Evolutionary conservation across 495 filamentous ascomycete species (phyloP), one percentile per base, ranked within the genome.

Genomic region (Aspergillus bertholletiae): DNA sequence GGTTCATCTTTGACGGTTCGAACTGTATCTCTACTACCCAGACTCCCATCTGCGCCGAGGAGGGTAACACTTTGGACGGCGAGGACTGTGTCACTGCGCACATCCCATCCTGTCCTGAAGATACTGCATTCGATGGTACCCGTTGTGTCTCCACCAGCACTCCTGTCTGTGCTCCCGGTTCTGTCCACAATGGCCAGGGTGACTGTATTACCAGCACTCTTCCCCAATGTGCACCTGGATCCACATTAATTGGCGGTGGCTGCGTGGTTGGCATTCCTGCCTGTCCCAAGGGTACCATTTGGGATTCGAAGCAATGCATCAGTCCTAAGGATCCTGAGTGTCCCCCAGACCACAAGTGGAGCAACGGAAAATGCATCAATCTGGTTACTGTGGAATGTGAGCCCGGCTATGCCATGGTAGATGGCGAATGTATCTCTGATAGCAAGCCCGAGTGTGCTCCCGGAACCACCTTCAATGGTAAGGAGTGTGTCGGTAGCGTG

Each of bases 1-100:
- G 17, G 13, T 40, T 37, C 7, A 58, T 24, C 7, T 58, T 52
- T 26, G 49, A 53, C 41, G 55, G 55, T 24, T 48, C 23, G 11
- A 23, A 27, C 23, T 57, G 55, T 23, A 20, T 53, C n/a, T 46
- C 35, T 24, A 22, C 11, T 11, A 15, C n/a, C 22, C 13, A 13
- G 18, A 9, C 5, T 28, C 30, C 34, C 12, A 18, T 11, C 6
- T 57, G 55, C 18, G 22, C 35, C 1, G 22, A 43, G 5, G 49
- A 50, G 1, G 43, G 40, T 8, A 40, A 32, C 20, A 53, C 32
- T 21, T 34, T 53, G 30, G 37, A 58, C 15, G 56, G 51, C 7
- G 43, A 45, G 2, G 43, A 41, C 13, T 58, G 56, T 21, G 47
- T 50, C 13, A 43, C 45, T 21, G 22, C 23, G 8, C 28, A 22